Percentiles rank a stretch among this genome's conserved stretches.
These are phyloP conservation scores for Aspergillus brunneoviolaceus DNA, from an alignment of 2,329 filamentous ascomycete genomes.

Conservation along the genomic window DNA sequence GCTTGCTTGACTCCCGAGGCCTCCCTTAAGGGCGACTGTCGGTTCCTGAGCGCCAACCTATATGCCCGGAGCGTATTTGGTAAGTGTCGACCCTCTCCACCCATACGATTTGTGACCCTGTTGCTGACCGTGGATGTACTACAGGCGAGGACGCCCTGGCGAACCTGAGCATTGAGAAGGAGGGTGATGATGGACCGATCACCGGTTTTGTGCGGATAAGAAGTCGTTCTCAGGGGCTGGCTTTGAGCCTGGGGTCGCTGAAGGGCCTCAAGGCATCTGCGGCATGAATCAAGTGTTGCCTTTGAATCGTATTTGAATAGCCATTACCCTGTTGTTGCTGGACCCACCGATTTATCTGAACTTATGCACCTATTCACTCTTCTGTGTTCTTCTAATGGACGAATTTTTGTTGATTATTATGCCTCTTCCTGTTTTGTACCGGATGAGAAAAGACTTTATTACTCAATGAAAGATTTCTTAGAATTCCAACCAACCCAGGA, in stretches of 20 bases:
- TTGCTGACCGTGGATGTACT: slow-evolving; percentile 24
- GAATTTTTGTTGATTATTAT: slow-evolving; percentile 31
- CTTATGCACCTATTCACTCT: slow-evolving; percentile 12
- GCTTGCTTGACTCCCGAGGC: slow-evolving; percentile 95
- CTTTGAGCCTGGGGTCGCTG: slow-evolving; percentile 86
- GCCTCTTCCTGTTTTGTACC: slow-evolving; percentile 27
- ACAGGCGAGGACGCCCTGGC: slow-evolving; percentile 95
- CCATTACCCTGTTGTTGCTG: slow-evolving; percentile 30
- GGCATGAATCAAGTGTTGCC: slow-evolving; percentile 35
- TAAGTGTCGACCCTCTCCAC: slow-evolving; percentile 53
- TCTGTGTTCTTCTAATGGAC: slow-evolving; percentile 27
- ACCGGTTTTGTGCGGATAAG: slow-evolving; percentile 97
- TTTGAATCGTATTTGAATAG: slow-evolving; percentile 30
- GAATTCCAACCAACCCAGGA: slow-evolving; percentile 1
- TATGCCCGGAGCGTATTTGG: slow-evolving; percentile 97
- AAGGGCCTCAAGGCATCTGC: slow-evolving; percentile 82
- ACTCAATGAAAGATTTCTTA: slow-evolving; percentile 17
- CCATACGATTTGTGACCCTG: neutral
- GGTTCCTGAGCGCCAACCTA: slow-evolving; percentile 94
- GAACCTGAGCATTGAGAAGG: slow-evolving; percentile 96
- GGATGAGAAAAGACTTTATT: slow-evolving; percentile 26
- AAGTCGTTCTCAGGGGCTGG: slow-evolving; percentile 92
- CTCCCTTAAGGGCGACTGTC: slow-evolving; percentile 93
- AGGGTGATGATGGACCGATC: slow-evolving; percentile 90
- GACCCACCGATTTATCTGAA: slow-evolving; percentile 23